Percentiles rank a stretch among this genome's conserved stretches.
Conservation (phyloP, 805 yeast species). For the Lipomyces sp. region DNA sequence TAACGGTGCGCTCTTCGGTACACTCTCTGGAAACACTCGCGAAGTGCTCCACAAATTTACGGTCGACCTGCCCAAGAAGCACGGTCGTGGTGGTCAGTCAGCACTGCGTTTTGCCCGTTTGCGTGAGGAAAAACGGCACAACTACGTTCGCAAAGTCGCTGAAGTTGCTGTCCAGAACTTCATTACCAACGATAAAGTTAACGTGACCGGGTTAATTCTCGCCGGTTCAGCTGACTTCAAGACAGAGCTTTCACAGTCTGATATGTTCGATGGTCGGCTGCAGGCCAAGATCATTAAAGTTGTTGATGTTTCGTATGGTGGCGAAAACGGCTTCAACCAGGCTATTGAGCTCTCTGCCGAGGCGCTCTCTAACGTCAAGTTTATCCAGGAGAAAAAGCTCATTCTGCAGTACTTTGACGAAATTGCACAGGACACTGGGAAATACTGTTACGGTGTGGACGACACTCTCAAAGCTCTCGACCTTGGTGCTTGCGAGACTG, state of each 20-base stretch:
- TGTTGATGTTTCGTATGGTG: constrained; percentile 98
- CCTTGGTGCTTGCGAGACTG: constrained; percentile 90
- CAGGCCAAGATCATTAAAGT: constrained; percentile 84
- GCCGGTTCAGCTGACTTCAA: constrained; percentile 99
- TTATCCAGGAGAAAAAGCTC: constrained; percentile 96
- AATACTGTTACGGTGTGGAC: constrained; percentile 95
- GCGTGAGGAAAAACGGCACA: constrained; percentile 99
- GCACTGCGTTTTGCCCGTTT: constrained; percentile 98
- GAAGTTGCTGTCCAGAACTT: constrained; percentile 98
- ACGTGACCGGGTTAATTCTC: constrained; percentile 89
- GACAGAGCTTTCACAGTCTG: constrained; percentile 90
- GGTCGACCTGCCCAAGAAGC: constrained; percentile 98
- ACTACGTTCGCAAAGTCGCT: constrained; percentile 96
- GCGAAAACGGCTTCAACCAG: constrained; percentile 99
- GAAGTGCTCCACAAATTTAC: constrained; percentile 94
- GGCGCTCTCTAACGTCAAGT: constrained; percentile 94
- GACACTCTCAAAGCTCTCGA: constrained; percentile 96
- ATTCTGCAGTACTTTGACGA: constrained; percentile 92
- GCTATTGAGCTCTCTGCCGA: constrained; percentile 98
- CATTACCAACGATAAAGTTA: constrained; percentile 91
- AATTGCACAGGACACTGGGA: constrained; percentile 95
- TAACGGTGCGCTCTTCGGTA: constrained; percentile 96
- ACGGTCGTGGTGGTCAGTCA: constrained; percentile 99
- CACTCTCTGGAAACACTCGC: constrained; percentile 94
- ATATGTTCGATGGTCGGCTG: constrained; percentile 88